Conservation (phyloP, 192 early-diverging fungal genomes). For the Irineochytrium annulatum region DNA sequence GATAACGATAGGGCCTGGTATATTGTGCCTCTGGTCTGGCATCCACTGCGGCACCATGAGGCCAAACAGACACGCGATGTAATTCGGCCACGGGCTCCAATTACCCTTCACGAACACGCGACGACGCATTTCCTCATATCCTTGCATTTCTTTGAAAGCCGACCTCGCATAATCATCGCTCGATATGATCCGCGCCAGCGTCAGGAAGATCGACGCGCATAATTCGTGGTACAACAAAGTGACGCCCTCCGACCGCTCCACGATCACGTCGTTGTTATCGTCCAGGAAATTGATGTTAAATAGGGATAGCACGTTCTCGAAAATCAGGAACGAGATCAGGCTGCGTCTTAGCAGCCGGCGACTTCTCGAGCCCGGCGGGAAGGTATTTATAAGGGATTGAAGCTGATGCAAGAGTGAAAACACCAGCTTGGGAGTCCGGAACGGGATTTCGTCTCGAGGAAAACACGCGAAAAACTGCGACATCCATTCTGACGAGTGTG, state of each 20-base stretch:
- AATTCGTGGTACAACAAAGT: too few species aligned
- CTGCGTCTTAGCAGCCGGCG: background rate
- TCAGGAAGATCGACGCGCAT: too few species aligned
- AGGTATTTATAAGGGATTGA: background rate
- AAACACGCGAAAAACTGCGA: background rate
- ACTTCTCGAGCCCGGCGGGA: background rate
- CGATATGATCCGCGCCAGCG: too few species aligned
- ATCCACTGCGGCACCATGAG: slow-evolving; percentile 16
- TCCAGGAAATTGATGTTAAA: background rate
- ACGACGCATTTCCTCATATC: slow-evolving; percentile 29
- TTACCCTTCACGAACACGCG: slow-evolving; percentile 24
- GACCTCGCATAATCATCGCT: slow-evolving; percentile 20
- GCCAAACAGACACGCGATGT: slow-evolving; percentile 26
- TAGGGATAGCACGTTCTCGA: background rate
- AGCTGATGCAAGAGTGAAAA: background rate
- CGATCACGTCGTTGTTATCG: too few species aligned
- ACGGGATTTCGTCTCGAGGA: background rate
- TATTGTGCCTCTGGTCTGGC: background rate
- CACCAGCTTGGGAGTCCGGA: background rate
- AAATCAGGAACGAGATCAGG: background rate
- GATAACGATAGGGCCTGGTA: slow-evolving; percentile 17
- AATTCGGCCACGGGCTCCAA: slow-evolving; percentile 16
- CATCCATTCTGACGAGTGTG: slow-evolving; percentile 6
- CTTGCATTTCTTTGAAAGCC: slow-evolving; percentile 21
- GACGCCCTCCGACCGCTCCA: too few species aligned